Evolutionary conservation across 2,329 filamentous ascomycete species (phyloP).

Genomic region (Xylaria sp.): DNA sequence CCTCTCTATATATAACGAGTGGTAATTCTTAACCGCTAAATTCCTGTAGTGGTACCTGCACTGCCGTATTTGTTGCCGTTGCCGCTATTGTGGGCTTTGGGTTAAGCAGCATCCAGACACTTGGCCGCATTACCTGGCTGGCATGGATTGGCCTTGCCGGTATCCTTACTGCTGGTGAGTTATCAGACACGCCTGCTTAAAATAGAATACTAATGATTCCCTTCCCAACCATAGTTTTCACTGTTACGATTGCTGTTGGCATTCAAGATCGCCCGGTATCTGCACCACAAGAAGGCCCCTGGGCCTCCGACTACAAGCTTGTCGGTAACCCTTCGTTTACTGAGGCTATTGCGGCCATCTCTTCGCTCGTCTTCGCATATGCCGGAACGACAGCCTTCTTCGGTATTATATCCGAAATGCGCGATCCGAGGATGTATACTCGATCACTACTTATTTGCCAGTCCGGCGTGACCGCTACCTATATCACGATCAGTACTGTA

Average conservation of each 20-base stretch:
- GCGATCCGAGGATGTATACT: conserved; percentile 39
- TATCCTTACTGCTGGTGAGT: conserved; percentile 33
- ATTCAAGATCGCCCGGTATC: conserved; percentile 39
- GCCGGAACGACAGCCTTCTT: conserved; percentile 46
- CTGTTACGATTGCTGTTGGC: conserved; percentile 40
- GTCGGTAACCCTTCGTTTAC: conserved; percentile 40
- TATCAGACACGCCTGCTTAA: background rate
- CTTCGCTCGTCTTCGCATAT: conserved; percentile 46
- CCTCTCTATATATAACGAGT: background rate
- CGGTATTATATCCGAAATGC: conserved; percentile 43
- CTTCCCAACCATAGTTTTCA: conserved; percentile 29
- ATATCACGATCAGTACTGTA: conserved; percentile 39
- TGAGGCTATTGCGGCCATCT: conserved; percentile 40
- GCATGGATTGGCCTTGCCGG: conserved; percentile 42
- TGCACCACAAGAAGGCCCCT: conserved; percentile 32
- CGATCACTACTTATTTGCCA: conserved; percentile 38
- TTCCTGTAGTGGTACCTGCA: conserved; percentile 41
- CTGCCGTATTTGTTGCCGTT: conserved; percentile 48
- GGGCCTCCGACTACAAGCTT: conserved; percentile 40
- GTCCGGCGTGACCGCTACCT: conserved; percentile 41
- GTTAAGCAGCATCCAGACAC: conserved; percentile 42
- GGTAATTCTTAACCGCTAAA: background rate
- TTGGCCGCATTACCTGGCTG: conserved; percentile 43
- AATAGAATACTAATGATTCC: background rate
- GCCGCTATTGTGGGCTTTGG: conserved; percentile 32